Evolutionary conservation across 2,329 filamentous ascomycete genomes (phyloP).

Genomic region (Gnomoniopsis smithogilvyi): DNA sequence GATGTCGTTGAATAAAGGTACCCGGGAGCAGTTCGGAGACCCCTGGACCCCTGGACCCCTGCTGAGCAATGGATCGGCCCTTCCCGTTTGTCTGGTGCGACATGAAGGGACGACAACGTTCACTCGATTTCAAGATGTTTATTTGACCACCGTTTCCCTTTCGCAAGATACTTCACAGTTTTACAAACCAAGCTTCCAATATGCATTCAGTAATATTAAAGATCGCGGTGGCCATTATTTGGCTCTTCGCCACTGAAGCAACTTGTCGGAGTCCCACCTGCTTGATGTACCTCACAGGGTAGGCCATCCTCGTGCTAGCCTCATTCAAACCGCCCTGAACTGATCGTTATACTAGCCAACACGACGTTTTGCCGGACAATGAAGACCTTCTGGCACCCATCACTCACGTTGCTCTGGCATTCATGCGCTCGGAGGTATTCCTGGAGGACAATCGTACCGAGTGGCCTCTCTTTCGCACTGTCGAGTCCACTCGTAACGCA

Average conservation of each 20-base stretch:
- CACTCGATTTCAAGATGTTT: not conserved
- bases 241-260: slow-evolving; percentile 1
- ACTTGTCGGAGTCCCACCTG: slow-evolving; percentile 20
- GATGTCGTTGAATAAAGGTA: too few relatives aligned
- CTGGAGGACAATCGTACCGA: slow-evolving; percentile 36
- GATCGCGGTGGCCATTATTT: not conserved
- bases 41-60: too few relatives aligned
- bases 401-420: slow-evolving; percentile 58
- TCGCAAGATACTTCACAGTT: not conserved
- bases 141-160: not conserved
- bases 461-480: slow-evolving; percentile 53
- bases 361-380: slow-evolving; percentile 37
- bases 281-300: slow-evolving; percentile 52
- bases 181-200: not conserved
- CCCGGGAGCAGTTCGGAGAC: too few relatives aligned
- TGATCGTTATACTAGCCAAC: slow-evolving; percentile 37
- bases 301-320: slow-evolving; percentile 15
- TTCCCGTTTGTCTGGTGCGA: too few relatives aligned
- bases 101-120: too few relatives aligned
- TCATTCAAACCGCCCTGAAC: not conserved
- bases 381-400: slow-evolving; percentile 37
- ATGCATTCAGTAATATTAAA: not conserved
- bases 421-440: slow-evolving; percentile 52
- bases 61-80: too few relatives aligned
- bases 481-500: slow-evolving; percentile 42